These are phyloP conservation scores for Hsuehochloa calcarea DNA, from an alignment of 176 grass and related monocot species.

Conservation along the genomic window DNA sequence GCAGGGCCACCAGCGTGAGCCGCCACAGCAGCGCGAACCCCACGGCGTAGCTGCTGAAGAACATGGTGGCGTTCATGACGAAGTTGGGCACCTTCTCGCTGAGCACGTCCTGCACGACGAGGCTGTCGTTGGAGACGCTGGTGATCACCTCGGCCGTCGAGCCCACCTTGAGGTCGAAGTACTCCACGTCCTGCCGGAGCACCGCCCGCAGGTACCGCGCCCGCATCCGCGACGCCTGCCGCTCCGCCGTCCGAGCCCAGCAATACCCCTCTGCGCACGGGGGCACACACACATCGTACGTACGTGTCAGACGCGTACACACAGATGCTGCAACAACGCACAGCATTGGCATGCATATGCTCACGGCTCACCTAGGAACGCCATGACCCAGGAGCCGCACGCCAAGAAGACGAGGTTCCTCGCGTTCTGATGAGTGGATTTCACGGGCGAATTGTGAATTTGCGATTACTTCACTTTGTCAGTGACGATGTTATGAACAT, in stretches of 20 bases:
- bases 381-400: constrained; percentile 52
- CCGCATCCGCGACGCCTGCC: constrained; percentile 93
- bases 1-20: constrained; percentile 70
- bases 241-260: constrained; percentile 85
- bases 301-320: neutral
- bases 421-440: constrained; percentile 52
- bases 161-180: constrained; percentile 82
- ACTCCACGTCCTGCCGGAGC: constrained; percentile 93
- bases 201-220: constrained; percentile 75
- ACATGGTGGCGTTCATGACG: constrained; percentile 79
- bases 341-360: neutral
- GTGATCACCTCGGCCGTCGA: constrained; percentile 86
- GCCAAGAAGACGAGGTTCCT: constrained; percentile 73
- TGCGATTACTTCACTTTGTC: neutral
- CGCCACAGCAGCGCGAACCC: constrained; percentile 71
- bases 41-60: constrained; percentile 70
- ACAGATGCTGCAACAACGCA: neutral
- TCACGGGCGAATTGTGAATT: neutral
- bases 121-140: constrained; percentile 94
- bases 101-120: constrained; percentile 82
- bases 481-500: neutral
- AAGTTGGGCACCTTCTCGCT: constrained; percentile 97
- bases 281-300: neutral
- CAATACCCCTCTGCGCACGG: constrained; percentile 74
- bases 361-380: constrained; percentile 84